Conservation (phyloP, 768 basidiomycete species). For the Mrakia blollopis region DNA sequence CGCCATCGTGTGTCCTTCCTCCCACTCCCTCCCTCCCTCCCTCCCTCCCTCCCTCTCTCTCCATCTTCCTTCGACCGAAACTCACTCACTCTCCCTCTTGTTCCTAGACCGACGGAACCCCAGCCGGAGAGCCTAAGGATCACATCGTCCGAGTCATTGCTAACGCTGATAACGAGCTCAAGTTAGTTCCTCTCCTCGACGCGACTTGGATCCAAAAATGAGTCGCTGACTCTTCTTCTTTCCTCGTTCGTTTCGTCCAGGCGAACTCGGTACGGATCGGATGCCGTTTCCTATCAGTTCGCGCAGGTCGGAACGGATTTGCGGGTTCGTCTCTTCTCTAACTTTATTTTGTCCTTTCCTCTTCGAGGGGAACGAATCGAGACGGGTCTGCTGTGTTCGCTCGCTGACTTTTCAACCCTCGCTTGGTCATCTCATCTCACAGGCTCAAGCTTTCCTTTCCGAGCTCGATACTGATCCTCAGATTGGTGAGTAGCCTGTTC, state of each 20-base stretch:
- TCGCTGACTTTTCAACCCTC: not conserved
- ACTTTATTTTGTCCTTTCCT: not conserved
- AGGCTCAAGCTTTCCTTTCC: slow-evolving; percentile 5
- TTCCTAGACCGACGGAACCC: slow-evolving; percentile 21
- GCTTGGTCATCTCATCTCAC: not conserved
- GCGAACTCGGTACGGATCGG: slow-evolving; percentile 40
- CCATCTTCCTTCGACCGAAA: too few relatives aligned
- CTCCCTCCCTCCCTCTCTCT: too few relatives aligned
- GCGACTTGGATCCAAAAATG: too few relatives aligned
- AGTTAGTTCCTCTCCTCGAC: slow-evolving; percentile 9
- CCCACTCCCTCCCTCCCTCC: too few relatives aligned
- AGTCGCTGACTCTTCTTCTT: too few relatives aligned
- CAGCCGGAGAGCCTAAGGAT: slow-evolving; percentile 30
- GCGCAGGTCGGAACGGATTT: slow-evolving; percentile 44
- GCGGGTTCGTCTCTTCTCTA: slow-evolving; percentile 35
- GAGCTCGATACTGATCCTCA: slow-evolving; percentile 43
- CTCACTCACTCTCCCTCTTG: too few relatives aligned
- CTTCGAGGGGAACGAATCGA: not conserved
- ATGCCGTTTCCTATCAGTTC: slow-evolving; percentile 43
- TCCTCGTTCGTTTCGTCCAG: too few relatives aligned
- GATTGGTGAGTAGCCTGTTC: slow-evolving; percentile 36
- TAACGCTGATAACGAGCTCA: slow-evolving; percentile 41
- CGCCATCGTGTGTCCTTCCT: slow-evolving; percentile 29
- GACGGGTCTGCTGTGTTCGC: slow-evolving; percentile 13
- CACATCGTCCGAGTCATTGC: slow-evolving; percentile 43